Evolutionary conservation across 2,329 filamentous ascomycete species (phyloP).

Genomic region (Monosporascus sp.): DNA sequence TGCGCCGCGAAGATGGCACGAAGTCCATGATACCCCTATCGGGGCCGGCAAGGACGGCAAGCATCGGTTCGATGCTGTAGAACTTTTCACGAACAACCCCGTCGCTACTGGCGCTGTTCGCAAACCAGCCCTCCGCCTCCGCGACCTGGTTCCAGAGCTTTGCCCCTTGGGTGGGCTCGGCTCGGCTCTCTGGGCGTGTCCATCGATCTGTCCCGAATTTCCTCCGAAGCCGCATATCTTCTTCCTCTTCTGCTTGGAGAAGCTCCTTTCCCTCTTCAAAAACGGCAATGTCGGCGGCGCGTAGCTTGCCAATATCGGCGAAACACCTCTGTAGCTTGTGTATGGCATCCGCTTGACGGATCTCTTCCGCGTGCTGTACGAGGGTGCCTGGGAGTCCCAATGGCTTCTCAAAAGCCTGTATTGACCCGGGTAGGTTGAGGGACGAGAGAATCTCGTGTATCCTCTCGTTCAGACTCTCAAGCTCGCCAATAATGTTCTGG

Average conservation of each 20-base stretch:
- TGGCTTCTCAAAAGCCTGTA: conserved; percentile 93
- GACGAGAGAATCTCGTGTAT: conserved; percentile 76
- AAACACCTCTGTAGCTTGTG: conserved; percentile 73
- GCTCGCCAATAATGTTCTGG: conserved; percentile 75
- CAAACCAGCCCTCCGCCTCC: conserved; percentile 85
- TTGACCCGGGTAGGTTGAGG: conserved; percentile 81
- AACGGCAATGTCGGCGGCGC: conserved; percentile 67
- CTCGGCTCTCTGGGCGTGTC: conserved; percentile 63
- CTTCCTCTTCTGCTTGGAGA: conserved; percentile 72
- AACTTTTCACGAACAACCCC: conserved; percentile 70
- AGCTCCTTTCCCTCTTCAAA: conserved; percentile 81
- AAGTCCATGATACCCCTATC: conserved; percentile 81
- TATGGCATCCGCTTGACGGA: conserved; percentile 84
- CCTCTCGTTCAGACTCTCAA: conserved; percentile 74
- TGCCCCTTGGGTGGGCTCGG: conserved; percentile 54
- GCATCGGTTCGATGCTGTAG: conserved; percentile 65
- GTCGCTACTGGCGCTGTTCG: conserved; percentile 53
- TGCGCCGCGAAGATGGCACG: conserved; percentile 78
- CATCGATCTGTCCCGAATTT: conserved; percentile 88
- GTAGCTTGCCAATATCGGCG: conserved; percentile 85
- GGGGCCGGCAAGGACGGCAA: conserved; percentile 71
- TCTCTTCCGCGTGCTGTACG: conserved; percentile 86
- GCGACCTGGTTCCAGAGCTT: conserved; percentile 70
- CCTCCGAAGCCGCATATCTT: conserved; percentile 69
- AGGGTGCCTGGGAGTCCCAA: conserved; percentile 81